Evolutionary conservation across 2,329 filamentous ascomycete species (phyloP), one percentile per base, ranked within the genome.

Genomic region (Chaetomiaceae sp.): DNA sequence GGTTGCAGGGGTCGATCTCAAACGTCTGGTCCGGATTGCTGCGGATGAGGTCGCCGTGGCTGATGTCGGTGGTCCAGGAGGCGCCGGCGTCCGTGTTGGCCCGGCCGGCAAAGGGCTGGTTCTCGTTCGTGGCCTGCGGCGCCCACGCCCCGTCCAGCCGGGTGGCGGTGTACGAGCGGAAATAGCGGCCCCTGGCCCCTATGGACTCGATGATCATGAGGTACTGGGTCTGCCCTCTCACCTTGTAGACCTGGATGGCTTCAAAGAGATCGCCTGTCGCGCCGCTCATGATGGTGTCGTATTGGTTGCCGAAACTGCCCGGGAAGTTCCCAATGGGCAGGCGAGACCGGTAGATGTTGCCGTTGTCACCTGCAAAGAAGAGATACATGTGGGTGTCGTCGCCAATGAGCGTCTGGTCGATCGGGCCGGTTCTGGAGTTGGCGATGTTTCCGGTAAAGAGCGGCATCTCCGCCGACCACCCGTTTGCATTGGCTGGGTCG

Each of bases 161-260:
- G 35, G 65, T 71, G 12, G 81, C 75, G 0, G 78, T 83, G 67
- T 79, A 84, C 1, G 79, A 83, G 47, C 81, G 78, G 73, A 84
- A 84, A 63, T 76, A 85, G 2, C 81, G 72, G 1, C 80, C 80
- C 26, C 70, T 64, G 0, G 62, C 30, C 1, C 81, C 80, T 35
- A 77, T 74, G 0, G 77, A 69, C 62, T 85, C 81, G 27, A 84
- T 78, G n/a, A 84, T 73, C 77, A 84, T 83, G 46, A 84, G 73
- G 62, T 84, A 84, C 52, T 73, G 64, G 52, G 68, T 68, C 54
- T 73, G 67, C 22, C 74, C 76, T 26, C 70, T 37, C 47, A 84
- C 56, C 2, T 71, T 81, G 65, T 84, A 85, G 36, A 85, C 81
- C 56, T 84, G 75, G 0, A 83, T 78, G 0, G 79, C 79, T 58